Base-by-base conservation (phyloP, 495 filamentous ascomycete genomes). In the Aspergillus panamensis region DNA sequence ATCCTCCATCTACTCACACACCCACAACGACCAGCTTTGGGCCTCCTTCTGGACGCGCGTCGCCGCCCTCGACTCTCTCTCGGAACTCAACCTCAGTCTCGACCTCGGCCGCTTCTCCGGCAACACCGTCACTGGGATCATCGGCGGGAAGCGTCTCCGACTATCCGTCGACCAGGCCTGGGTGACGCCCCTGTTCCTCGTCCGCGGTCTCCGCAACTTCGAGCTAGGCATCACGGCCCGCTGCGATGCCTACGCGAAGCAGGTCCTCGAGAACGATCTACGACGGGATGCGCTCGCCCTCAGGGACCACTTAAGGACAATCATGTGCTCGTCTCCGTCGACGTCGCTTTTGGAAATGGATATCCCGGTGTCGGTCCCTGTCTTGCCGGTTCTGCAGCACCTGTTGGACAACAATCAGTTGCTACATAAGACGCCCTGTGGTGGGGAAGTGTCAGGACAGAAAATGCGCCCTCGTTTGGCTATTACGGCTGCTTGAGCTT, bases 11-110 rank as follows among this genome's bases (percentile, higher is more conserved):
- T 76, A 71, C 63, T 62, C 68, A 4, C 70, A 77, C 55, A 77
- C 74, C 8, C 74, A 77, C 55, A 73, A 71, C 52, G 72, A 76
- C 57, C 58, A 51, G 14, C 62, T 77, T 16, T 77, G 74, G 74
- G 37, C 50, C 6, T 37, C 60, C 30, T 76, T 77, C 59, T 77
- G 74, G 74, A 51, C 44, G 0, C 51, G 62, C 6, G 66, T 75
- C 0, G 62, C 66, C 0, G 39, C 58, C 0, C 53, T 76, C n/a
- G 37, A 39, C 0, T 51, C 53, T 0, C 63, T 77, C 20, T 10
- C 51, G 25, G 59, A 58, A 10, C 37, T 77, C 14, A 47, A 51
- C 6, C 54, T 77, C 12, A 67, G 61, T 49, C 55, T 77, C 40
- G 74, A 77, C 43, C 51, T 77, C 7, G 74, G 74, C 4, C 49